Conservation (phyloP, 2,329 filamentous ascomycete species). For the Fusarium globosum region DNA sequence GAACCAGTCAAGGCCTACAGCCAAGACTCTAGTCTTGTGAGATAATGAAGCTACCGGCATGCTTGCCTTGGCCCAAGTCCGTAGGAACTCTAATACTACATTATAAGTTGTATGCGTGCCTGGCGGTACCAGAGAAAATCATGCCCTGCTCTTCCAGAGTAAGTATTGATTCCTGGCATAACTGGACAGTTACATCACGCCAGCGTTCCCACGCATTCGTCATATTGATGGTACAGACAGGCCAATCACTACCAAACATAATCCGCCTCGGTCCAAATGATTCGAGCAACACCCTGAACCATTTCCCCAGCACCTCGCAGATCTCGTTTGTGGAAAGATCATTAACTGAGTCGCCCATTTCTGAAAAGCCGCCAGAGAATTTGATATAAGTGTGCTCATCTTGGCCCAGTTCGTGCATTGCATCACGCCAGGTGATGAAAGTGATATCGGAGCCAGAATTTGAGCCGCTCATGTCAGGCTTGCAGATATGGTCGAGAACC, state of each 20-base stretch:
- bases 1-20: too few species aligned
- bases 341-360: neutral
- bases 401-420: neutral
- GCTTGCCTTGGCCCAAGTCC: rapidly evolving
- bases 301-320: neutral
- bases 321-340: neutral
- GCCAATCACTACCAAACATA: neutral
- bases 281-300: neutral
- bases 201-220: neutral
- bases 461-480: neutral
- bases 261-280: neutral
- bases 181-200: neutral
- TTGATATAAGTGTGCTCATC: neutral
- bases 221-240: neutral
- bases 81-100: rapidly evolving
- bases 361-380: neutral
- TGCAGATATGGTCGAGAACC: neutral
- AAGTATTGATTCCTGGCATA: neutral
- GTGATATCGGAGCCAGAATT: rapidly evolving
- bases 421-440: neutral
- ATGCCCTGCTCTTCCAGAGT: neutral
- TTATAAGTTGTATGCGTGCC: neutral
- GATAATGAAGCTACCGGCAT: neutral
- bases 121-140: neutral
- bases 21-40: neutral